These are phyloP conservation scores for Lactarius trivialis DNA, from an alignment of 768 basidiomycete genomes.

Conservation along the genomic window DNA sequence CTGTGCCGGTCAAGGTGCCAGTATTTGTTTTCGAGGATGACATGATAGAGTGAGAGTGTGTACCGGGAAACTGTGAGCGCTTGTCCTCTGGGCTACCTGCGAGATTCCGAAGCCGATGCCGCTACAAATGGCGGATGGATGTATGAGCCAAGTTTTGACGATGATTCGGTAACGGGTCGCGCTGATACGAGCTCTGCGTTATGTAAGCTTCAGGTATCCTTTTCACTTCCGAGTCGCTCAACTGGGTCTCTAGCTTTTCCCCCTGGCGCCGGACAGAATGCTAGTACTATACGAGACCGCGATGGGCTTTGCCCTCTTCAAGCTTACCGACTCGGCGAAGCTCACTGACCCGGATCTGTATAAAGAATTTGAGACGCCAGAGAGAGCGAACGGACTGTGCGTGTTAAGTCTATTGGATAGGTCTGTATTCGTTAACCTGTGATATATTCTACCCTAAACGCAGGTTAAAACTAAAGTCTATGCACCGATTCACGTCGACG, in stretches of 20 bases:
- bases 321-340: constrained; percentile 84
- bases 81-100: constrained; percentile 53
- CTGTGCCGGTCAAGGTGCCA: too few relatives aligned
- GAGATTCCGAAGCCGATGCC: constrained; percentile 79
- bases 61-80: constrained; percentile 38
- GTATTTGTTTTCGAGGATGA: too few relatives aligned
- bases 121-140: constrained; percentile 33
- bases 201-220: too few relatives aligned
- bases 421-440: neutral
- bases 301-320: constrained; percentile 97
- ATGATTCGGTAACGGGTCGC: too few relatives aligned
- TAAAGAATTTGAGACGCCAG: constrained; percentile 90
- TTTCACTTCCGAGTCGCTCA: too few relatives aligned
- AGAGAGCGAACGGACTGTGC: constrained; percentile 87
- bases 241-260: too few relatives aligned
- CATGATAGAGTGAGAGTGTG: too few relatives aligned
- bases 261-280: constrained; percentile 42
- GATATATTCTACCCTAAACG: neutral
- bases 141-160: neutral
- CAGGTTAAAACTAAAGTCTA: constrained; percentile 88
- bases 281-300: constrained; percentile 95
- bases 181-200: too few relatives aligned
- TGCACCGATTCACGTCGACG: constrained; percentile 95
- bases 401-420: constrained; percentile 29
- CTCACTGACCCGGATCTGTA: constrained; percentile 79